Evolutionary conservation across 805 yeast genomes (phyloP).

Genomic region (Metschnikowia matae): DNA sequence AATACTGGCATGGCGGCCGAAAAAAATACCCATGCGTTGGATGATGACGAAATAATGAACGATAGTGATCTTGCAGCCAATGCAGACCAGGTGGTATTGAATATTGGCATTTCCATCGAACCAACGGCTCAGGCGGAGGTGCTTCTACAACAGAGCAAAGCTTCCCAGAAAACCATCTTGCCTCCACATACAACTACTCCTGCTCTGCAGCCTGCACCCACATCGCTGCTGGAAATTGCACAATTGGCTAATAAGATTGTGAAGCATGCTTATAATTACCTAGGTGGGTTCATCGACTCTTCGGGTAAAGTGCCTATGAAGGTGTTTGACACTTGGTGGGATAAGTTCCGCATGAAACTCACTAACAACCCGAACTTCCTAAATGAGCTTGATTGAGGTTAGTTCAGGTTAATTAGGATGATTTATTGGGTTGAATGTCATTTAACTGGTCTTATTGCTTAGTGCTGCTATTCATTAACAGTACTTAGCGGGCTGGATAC

Average conservation of each 20-base stretch:
- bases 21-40: slow-evolving; percentile 12
- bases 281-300: slow-evolving; percentile 80
- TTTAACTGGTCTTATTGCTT: too few species aligned
- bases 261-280: slow-evolving; percentile 84
- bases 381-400: slow-evolving; percentile 33
- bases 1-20: slow-evolving; percentile 36
- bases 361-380: slow-evolving; percentile 80
- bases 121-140: slow-evolving; percentile 63
- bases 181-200: slow-evolving; percentile 21
- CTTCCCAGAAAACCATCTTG: slow-evolving; percentile 17
- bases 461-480: too few species aligned
- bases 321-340: slow-evolving; percentile 94
- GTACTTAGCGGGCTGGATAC: too few species aligned
- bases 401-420: not conserved
- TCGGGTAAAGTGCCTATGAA: slow-evolving; percentile 82
- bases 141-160: slow-evolving; percentile 46
- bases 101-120: slow-evolving; percentile 89
- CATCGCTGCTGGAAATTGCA: slow-evolving; percentile 36
- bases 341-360: slow-evolving; percentile 71
- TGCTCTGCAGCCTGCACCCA: slow-evolving; percentile 17
- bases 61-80: slow-evolving; percentile 22
- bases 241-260: slow-evolving; percentile 81
- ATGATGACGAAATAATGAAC: slow-evolving; percentile 33
- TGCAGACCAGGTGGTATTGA: slow-evolving; percentile 17
- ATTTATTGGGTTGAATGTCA: not conserved